These are phyloP conservation scores for Lichenothelia convexa DNA, from an alignment of 495 filamentous ascomycete species.

Conservation along the genomic window DNA sequence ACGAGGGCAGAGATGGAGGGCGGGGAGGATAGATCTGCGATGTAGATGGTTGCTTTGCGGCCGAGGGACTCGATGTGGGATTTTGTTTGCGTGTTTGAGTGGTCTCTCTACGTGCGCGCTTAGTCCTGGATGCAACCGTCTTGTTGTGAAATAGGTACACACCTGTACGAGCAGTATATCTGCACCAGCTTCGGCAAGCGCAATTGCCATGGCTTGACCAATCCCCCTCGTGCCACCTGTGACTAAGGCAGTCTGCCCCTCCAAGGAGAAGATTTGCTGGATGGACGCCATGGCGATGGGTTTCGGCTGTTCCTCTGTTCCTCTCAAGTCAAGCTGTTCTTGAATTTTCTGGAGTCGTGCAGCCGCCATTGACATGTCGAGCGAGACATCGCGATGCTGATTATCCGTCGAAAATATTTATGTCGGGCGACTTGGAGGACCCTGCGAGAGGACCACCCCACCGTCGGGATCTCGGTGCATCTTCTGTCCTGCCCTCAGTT, in stretches of 20 bases:
- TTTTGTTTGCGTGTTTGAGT: constrained; percentile 28
- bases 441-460: too few relatives aligned
- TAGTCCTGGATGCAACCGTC: too few relatives aligned
- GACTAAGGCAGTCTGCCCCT: constrained; percentile 59
- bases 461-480: too few relatives aligned
- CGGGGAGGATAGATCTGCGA: constrained; percentile 50
- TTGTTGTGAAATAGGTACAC: not conserved
- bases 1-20: constrained; percentile 40
- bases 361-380: constrained; percentile 3
- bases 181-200: constrained; percentile 66
- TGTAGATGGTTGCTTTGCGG: constrained; percentile 49
- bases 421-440: too few relatives aligned
- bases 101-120: not conserved
- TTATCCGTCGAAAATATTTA: too few relatives aligned
- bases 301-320: not conserved
- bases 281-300: constrained; percentile 16
- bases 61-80: constrained; percentile 42
- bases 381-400: too few relatives aligned
- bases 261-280: constrained; percentile 22
- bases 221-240: constrained; percentile 84
- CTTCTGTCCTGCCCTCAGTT: too few relatives aligned
- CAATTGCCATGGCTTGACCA: constrained; percentile 66
- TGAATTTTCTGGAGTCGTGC: constrained; percentile 5
- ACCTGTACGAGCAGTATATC: constrained; percentile 52
- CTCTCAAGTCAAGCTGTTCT: not conserved